phyloP scores from a whole-genome alignment of 306 rosid species.

The Leucaena leucocephala region DNA sequence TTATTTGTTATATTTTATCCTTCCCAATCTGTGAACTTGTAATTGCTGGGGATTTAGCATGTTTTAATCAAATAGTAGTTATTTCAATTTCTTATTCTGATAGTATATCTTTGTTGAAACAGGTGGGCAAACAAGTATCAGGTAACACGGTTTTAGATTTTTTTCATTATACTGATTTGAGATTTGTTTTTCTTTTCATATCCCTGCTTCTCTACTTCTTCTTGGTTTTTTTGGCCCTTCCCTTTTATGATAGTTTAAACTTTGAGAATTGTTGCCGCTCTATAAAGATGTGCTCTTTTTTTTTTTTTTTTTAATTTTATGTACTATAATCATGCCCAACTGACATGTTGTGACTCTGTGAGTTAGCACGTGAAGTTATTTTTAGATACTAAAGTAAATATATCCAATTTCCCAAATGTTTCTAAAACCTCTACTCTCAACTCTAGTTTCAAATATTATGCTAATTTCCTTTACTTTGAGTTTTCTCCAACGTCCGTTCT shows the following conservation, averaged over 20 bases:
- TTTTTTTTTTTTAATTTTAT: not conserved
- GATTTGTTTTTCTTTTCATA: constrained; percentile 8
- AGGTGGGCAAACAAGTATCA: constrained; percentile 99
- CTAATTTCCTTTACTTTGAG: not conserved
- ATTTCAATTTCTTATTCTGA: constrained; percentile 38
- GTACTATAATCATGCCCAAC: constrained; percentile 25
- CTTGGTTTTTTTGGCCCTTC: not conserved
- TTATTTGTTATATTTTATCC: not conserved
- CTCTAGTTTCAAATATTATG: not conserved
- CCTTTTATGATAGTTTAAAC: not conserved
- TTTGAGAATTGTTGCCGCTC: constrained; percentile 23
- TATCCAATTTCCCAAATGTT: not conserved
- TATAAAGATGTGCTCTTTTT: not conserved
- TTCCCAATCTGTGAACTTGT: constrained; percentile 23
- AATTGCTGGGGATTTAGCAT: constrained; percentile 27
- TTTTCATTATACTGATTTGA: constrained; percentile 23
- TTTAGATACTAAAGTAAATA: not conserved
- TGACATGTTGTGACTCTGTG: not conserved
- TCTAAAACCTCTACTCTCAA: not conserved
- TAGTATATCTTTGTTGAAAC: constrained; percentile 45
- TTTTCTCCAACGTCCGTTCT: not conserved
- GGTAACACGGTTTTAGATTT: constrained; percentile 53
- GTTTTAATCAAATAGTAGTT: not conserved
- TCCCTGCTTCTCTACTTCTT: constrained; percentile 3
- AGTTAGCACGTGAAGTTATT: not conserved